Percentiles rank a stretch among this genome's conserved stretches.
Conservation (phyloP, 2,329 filamentous ascomycete species). For the Ophiostoma tasmaniense region DNA sequence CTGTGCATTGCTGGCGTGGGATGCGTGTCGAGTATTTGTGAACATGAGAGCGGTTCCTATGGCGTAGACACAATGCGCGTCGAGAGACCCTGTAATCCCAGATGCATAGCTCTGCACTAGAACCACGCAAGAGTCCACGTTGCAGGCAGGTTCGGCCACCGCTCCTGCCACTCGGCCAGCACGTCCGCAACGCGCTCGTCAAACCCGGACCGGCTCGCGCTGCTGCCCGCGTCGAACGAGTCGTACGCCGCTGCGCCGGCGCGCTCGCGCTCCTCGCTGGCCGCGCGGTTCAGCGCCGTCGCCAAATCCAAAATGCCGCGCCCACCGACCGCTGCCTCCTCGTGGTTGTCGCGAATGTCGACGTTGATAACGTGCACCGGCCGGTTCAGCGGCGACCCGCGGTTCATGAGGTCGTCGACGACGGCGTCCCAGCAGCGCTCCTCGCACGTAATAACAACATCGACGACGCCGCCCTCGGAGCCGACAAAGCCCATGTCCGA, state of each 20-base stretch:
- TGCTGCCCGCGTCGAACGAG: constrained; percentile 62
- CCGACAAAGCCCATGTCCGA: constrained; percentile 70
- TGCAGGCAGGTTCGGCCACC: constrained; percentile 83
- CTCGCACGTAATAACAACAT: constrained; percentile 94
- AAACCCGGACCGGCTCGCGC: constrained; percentile 64
- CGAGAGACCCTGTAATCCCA: not conserved
- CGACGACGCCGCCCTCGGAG: constrained; percentile 80
- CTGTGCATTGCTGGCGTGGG: not conserved
- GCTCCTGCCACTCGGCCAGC: constrained; percentile 85
- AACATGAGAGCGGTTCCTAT: not conserved
- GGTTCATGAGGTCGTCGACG: constrained; percentile 80
- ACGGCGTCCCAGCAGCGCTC: constrained; percentile 98
- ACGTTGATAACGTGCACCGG: constrained; percentile 98
- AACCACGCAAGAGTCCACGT: constrained; percentile 96
- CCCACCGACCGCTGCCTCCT: constrained; percentile 86
- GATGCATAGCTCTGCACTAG: constrained; percentile 32
- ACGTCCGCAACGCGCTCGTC: constrained; percentile 92
- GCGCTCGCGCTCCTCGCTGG: constrained; percentile 63
- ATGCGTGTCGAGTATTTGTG: not conserved
- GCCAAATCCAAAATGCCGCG: constrained; percentile 88
- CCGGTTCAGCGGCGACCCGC: constrained; percentile 78
- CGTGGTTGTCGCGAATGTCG: constrained; percentile 96
- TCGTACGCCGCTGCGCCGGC: constrained; percentile 61
- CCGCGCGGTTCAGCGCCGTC: constrained; percentile 71
- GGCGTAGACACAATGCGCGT: not conserved